A percentile compares a stretch with the other conserved stretches of the same genome.
These are phyloP conservation scores for Marasmius sp. DNA, from an alignment of 1,284 basidiomycete genomes.

Conservation along the genomic window DNA sequence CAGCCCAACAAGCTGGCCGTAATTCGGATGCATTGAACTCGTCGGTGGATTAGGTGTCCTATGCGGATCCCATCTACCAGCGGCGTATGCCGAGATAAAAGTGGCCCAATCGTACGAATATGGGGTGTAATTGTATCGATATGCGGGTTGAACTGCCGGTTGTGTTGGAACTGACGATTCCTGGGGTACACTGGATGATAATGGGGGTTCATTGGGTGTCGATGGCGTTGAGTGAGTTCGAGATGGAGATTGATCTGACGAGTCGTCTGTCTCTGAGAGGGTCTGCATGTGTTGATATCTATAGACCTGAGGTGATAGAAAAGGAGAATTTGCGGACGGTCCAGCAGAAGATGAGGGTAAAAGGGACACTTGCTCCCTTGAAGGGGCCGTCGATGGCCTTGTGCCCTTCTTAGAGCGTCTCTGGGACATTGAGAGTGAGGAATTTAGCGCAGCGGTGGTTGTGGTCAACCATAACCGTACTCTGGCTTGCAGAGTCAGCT, in stretches of 20 bases:
- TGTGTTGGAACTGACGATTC: not conserved
- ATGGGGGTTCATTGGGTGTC: slow-evolving; percentile 9
- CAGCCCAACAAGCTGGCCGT: not conserved
- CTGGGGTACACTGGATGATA: not conserved
- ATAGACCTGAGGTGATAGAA: not conserved
- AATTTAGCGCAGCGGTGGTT: not conserved
- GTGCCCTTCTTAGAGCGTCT: slow-evolving; percentile 13
- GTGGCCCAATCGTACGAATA: slow-evolving; percentile 65
- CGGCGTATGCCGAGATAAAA: slow-evolving; percentile 74
- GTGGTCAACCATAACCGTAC: not conserved
- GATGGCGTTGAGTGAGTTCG: slow-evolving; percentile 7
- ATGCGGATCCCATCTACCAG: slow-evolving; percentile 81
- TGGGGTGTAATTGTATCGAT: slow-evolving; percentile 3
- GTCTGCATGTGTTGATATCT: slow-evolving; percentile 11
- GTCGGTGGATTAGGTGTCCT: slow-evolving; percentile 67
- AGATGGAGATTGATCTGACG: slow-evolving; percentile 10
- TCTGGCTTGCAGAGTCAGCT: not conserved
- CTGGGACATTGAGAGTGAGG: slow-evolving; percentile 4
- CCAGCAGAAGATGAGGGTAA: slow-evolving; percentile 9
- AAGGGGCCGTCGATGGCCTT: slow-evolving; percentile 16
- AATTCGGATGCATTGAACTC: slow-evolving; percentile 11
- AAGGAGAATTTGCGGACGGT: not conserved
- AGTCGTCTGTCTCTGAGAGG: slow-evolving; percentile 12
- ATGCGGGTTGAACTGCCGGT: not conserved
- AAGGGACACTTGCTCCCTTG: slow-evolving; percentile 12